Base-by-base conservation (phyloP, 169 alveolate species). In the Cryptosporidium bovis region DNA sequence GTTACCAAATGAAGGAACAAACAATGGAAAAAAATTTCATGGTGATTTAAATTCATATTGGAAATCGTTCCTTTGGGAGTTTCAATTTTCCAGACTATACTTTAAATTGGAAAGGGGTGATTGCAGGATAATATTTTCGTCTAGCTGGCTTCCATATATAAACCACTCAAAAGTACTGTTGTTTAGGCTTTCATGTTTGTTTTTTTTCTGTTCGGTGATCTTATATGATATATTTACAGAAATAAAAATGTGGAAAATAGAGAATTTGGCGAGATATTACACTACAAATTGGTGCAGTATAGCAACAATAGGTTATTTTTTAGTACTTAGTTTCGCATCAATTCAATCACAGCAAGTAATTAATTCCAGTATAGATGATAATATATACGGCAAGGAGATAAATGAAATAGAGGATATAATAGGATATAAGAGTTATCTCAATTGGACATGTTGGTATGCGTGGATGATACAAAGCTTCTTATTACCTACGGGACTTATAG, bases 401-500 rank as follows among this genome's bases (percentile, higher is more conserved):
- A 29, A 20, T 2, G 85, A 77, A 48, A 60, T 60, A 10, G 85
- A 77, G 29, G 83, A 69, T n/a, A 34, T 69, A 10, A 77, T 77
- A 12, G 69, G 77, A 16, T 34, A 77, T 12, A 60, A 7, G 34
- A 24, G 77, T 31, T 62, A 77, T 60, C 64, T 77, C 27, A 77
- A 56, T 10, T 77, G 85, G 85, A 77, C 71, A 36, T 77, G 85
- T 53, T 77, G 85, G 85, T 77, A 62, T 60, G 85, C 85, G 20
- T 77, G 85, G 85, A 77, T 77, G 85, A 77, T 77, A 13, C 85
- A 77, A 62, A 77, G 85, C 16, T 77, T 77, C 12, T 66, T 77
- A 13, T 66, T 77, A 7, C 85, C 85, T 20, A 77, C 85, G 29
- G 85, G 85, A 24, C 71, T 77, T 40, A 77, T 77, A 18, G 85